A percentile compares a stretch with the other conserved stretches of the same genome.
Conservation (phyloP, 2,329 filamentous ascomycete species). For the Colletotrichum simmondsii region DNA sequence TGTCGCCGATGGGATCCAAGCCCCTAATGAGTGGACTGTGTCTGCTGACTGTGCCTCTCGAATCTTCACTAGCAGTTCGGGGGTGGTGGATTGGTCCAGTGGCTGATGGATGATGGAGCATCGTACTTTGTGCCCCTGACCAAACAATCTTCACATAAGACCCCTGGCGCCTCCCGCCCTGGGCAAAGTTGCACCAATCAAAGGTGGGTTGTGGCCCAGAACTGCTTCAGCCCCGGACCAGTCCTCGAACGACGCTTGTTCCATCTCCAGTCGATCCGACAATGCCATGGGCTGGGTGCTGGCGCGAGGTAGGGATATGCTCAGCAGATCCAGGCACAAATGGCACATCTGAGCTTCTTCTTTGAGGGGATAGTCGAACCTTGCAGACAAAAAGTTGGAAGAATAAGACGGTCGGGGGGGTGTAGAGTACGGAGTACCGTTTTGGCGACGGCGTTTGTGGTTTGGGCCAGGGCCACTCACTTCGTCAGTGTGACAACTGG, state of each 20-base stretch:
- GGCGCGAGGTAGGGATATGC: slow-evolving; percentile 7
- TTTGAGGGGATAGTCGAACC: background rate
- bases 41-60: background rate
- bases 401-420: background rate
- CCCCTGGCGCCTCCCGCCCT: slow-evolving; percentile 6
- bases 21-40: background rate
- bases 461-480: background rate
- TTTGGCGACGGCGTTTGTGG: background rate
- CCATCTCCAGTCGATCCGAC: slow-evolving; percentile 53
- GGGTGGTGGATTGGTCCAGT: background rate
- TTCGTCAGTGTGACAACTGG: background rate
- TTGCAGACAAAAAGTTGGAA: background rate
- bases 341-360: slow-evolving; percentile 3
- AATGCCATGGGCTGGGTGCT: slow-evolving; percentile 39
- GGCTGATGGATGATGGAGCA: background rate
- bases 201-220: background rate
- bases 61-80: background rate
- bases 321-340: slow-evolving; percentile 5
- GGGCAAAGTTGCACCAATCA: slow-evolving; percentile 12
- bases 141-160: background rate
- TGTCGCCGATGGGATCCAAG: background rate
- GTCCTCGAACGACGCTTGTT: slow-evolving; percentile 47
- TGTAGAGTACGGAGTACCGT: background rate
- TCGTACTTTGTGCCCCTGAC: slow-evolving; percentile 4
- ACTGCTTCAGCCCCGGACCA: slow-evolving; percentile 35